Evolutionary conservation across 345 rosid species (phyloP).

Genomic region (Boechera retrofracta): DNA sequence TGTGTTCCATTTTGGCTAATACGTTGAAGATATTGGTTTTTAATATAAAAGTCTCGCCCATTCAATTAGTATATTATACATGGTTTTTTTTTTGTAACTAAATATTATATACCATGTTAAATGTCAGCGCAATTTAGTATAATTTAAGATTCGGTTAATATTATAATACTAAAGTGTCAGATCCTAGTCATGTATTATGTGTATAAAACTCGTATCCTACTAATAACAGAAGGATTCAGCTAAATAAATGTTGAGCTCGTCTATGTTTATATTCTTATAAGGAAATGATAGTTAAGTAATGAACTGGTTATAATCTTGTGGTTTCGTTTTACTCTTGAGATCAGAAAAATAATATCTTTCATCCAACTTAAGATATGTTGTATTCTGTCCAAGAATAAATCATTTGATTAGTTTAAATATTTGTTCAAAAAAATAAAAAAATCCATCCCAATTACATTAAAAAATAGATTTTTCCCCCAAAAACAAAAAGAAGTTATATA

Average conservation of each 20-base stretch:
- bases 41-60: neutral
- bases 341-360: too few species aligned
- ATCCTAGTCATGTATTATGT: constrained; percentile 40
- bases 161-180: constrained; percentile 24
- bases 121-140: constrained; percentile 26
- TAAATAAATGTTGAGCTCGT: neutral
- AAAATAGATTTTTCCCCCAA: too few species aligned
- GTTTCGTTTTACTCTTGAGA: neutral
- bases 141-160: neutral
- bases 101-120: neutral
- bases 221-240: constrained; percentile 17
- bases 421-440: neutral
- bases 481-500: neutral
- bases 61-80: constrained; percentile 8
- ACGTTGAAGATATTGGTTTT: constrained; percentile 5
- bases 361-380: too few species aligned
- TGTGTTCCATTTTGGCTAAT: constrained; percentile 12
- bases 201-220: neutral
- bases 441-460: neutral
- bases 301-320: neutral
- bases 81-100: neutral
- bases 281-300: neutral
- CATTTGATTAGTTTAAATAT: neutral
- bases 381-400: neutral
- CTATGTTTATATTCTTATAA: neutral